Percentiles rank a stretch among this genome's conserved stretches.
phyloP scores from a whole-genome alignment of 768 basidiomycete species.

The Krasilnikovozyma curviuscula region DNA sequence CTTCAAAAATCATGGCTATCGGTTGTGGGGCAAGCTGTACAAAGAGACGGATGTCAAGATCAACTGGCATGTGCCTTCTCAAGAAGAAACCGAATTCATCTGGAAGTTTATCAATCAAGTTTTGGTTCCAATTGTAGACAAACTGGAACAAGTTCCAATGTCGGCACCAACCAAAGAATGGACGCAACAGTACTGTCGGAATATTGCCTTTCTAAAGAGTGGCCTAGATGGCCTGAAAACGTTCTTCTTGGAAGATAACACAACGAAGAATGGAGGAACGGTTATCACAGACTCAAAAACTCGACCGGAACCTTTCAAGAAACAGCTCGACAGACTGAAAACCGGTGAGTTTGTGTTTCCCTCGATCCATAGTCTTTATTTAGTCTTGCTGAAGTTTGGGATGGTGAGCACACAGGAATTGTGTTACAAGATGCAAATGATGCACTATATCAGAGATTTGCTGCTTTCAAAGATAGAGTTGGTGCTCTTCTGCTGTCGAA shows the following conservation, averaged over 20 bases:
- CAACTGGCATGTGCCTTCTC: slow-evolving; percentile 62
- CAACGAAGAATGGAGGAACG: slow-evolving; percentile 12
- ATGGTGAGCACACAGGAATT: neutral
- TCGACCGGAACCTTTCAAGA: too few species aligned
- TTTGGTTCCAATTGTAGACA: slow-evolving; percentile 41
- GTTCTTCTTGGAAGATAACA: slow-evolving; percentile 11
- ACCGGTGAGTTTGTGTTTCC: neutral
- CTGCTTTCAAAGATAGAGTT: slow-evolving; percentile 39
- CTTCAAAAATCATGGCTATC: slow-evolving; percentile 48
- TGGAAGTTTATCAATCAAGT: slow-evolving; percentile 48
- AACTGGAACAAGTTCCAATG: slow-evolving; percentile 40
- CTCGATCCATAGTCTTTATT: slow-evolving; percentile 3
- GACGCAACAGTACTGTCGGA: slow-evolving; percentile 25
- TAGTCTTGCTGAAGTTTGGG: neutral
- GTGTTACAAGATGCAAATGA: slow-evolving; percentile 38
- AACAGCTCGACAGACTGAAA: too few species aligned
- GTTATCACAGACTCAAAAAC: too few species aligned
- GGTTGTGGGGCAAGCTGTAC: slow-evolving; percentile 64
- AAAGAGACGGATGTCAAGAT: slow-evolving; percentile 49
- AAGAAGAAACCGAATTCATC: slow-evolving; percentile 54
- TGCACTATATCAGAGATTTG: slow-evolving; percentile 44
- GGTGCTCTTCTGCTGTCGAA: slow-evolving; percentile 52
- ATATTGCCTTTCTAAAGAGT: slow-evolving; percentile 6
- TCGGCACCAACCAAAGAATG: slow-evolving; percentile 55
- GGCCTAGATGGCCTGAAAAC: slow-evolving; percentile 21